Conservation (phyloP, 2,329 filamentous ascomycete species). For the Nakataea oryzae region DNA sequence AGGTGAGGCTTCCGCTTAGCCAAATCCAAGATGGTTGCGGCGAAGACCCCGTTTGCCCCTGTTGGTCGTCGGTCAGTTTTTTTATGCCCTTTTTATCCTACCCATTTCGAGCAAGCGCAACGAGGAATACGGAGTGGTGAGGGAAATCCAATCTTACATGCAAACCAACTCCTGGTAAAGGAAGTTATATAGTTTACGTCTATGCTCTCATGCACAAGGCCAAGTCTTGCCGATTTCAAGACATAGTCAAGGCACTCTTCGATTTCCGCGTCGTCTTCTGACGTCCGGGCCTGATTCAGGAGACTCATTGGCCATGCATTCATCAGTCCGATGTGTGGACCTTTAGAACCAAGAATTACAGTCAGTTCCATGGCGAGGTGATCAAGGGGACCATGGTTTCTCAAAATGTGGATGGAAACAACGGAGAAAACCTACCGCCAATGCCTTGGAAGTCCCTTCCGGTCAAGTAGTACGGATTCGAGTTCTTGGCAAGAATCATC, state of each 20-base stretch:
- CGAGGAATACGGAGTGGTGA: neutral
- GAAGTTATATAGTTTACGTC: conserved; percentile 56
- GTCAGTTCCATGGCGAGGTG: neutral
- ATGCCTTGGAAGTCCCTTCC: conserved; percentile 77
- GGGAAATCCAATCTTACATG: conserved; percentile 38
- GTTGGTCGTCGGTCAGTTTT: conserved; percentile 5
- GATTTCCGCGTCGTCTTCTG: conserved; percentile 76
- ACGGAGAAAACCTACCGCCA: conserved; percentile 48
- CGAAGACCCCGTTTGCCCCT: conserved; percentile 93
- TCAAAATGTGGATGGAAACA: neutral
- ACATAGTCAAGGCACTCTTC: conserved; percentile 61
- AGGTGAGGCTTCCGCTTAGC: conserved; percentile 82
- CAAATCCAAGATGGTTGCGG: conserved; percentile 81
- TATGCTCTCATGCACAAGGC: conserved; percentile 85
- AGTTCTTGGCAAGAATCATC: conserved; percentile 59
- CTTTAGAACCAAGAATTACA: conserved; percentile 15
- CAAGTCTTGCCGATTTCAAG: conserved; percentile 62
- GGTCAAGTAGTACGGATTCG: conserved; percentile 82
- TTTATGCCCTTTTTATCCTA: conserved; percentile 6
- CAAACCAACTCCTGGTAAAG: conserved; percentile 87
- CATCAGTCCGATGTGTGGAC: conserved; percentile 65
- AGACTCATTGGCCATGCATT: conserved; percentile 98
- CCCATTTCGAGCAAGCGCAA: neutral
- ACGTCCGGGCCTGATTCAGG: conserved; percentile 83
- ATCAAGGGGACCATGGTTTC: neutral